Evolutionary conservation across 1,284 basidiomycete species (phyloP).

Genomic region (Cutaneotrichosporon sp.): DNA sequence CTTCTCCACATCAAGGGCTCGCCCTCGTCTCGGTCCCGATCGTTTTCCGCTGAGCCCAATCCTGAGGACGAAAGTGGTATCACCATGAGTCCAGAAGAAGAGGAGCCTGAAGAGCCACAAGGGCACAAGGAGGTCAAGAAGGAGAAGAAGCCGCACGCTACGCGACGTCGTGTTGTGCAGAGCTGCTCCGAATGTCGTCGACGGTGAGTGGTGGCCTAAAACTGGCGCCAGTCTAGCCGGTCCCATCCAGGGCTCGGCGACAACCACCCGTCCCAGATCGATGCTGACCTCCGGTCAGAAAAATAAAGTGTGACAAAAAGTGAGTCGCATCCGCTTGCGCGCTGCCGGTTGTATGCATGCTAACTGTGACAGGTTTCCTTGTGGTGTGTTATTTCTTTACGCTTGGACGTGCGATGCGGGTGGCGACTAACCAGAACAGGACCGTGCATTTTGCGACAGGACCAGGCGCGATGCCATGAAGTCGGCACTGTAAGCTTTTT

Average conservation of each 20-base stretch:
- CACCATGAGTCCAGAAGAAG: conserved; percentile 22
- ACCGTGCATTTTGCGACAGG: conserved; percentile 45
- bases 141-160: conserved; percentile 40
- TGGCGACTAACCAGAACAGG: conserved; percentile 20
- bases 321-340: conserved; percentile 17
- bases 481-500: conserved; percentile 42
- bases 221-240: too few species aligned
- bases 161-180: conserved; percentile 46
- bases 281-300: conserved; percentile 21
- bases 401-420: background rate
- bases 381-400: conserved; percentile 4
- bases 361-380: conserved; percentile 9
- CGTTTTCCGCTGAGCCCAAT: conserved; percentile 8
- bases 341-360: conserved; percentile 21
- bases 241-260: too few species aligned
- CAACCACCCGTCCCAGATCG: background rate
- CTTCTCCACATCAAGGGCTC: conserved; percentile 31
- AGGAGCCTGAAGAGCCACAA: conserved; percentile 16
- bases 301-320: conserved; percentile 50
- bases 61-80: conserved; percentile 10
- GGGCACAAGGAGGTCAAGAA: conserved; percentile 22
- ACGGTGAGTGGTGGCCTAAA: conserved; percentile 11
- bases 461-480: conserved; percentile 47
- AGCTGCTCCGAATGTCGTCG: conserved; percentile 49
- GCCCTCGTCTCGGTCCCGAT: conserved; percentile 4